Evolutionary conservation across 805 yeast genomes (phyloP), one percentile per base, ranked within the genome.

Genomic region (Kuraishia hungarica): DNA sequence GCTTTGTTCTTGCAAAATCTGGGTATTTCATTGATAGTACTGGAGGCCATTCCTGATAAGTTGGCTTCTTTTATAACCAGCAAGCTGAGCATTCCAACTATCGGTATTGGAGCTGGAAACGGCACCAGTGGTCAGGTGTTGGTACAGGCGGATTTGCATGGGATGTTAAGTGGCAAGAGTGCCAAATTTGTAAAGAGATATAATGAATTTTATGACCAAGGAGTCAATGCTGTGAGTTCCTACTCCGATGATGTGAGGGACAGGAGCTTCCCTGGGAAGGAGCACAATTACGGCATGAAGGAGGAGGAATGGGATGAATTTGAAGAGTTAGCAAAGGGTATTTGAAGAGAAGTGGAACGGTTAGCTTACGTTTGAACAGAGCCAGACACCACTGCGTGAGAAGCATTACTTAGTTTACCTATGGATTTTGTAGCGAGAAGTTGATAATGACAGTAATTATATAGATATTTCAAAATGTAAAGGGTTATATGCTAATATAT

Each of bases 91-190:
- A 75, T 93, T 1, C 97, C 98, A 0, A 88, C 96, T 0, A 91
- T 93, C 60, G 99, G 99, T 2, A 93, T 93, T 52, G 99, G 99
- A 3, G 97, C 98, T 0, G 98, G 99, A 0, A 80, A 83, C 22
- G 72, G 72, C 8, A 86, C 93, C 8, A 81, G 88, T 39, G 98
- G 97, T 0, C 98, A 94, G 68, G 97, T 93, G 1, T 75, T 93
- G 46, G 99, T 93, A 0, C 84, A 87, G 67, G 81, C 89, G 2
- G 99, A 93, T 66, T 64, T 89, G 70, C 72, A 93, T 35, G 97
- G 97, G 0, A 81, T 86, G 88, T 73, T 75, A 52, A 82, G 82
- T 50, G 77, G 78, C 0, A 74, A 71, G 50, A 65, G 69, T 22
- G 87, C 88, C 1, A 88, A 87, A 65, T 92, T 94, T 69, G 93